Conservation (phyloP, 1,284 basidiomycete species). For the Puccinia triticina region DNA sequence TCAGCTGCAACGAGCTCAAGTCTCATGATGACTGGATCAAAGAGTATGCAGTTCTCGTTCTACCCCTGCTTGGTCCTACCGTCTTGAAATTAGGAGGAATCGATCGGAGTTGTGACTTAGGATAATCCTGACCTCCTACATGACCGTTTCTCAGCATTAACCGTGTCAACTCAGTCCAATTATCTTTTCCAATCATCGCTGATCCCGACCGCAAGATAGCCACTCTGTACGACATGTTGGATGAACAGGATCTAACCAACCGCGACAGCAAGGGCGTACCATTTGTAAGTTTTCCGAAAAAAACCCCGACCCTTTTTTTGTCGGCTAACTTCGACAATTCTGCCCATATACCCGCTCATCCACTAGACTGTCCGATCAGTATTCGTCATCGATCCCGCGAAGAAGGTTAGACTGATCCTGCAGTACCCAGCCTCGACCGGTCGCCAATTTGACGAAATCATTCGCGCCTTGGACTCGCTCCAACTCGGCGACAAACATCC, state of each 20-base stretch:
- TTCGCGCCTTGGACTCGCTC: constrained; percentile 81
- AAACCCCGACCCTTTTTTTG: neutral
- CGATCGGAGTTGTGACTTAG: constrained; percentile 62
- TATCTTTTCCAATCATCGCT: constrained; percentile 67
- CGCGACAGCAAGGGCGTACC: constrained; percentile 86
- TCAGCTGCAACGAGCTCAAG: constrained; percentile 86
- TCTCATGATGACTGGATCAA: constrained; percentile 87
- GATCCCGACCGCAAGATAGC: constrained; percentile 85
- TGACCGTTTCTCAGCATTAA: constrained; percentile 24
- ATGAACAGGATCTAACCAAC: constrained; percentile 91
- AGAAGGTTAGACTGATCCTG: constrained; percentile 79
- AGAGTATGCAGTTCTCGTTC: constrained; percentile 63
- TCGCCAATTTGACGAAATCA: constrained; percentile 73
- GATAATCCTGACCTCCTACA: too few relatives aligned
- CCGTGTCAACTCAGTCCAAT: constrained; percentile 4
- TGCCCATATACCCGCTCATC: constrained; percentile 59
- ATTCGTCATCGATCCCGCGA: constrained; percentile 89
- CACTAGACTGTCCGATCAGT: constrained; percentile 89
- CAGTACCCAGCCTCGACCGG: constrained; percentile 76
- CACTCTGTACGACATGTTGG: constrained; percentile 87
- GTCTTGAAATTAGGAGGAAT: too few relatives aligned
- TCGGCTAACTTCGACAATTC: neutral
- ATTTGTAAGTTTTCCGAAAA: constrained; percentile 65
- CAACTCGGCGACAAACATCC: constrained; percentile 89
- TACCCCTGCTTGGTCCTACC: too few relatives aligned